A percentile compares a stretch with the other conserved stretches of the same genome.
These are phyloP conservation scores for Carallia pectinifolia DNA, from an alignment of 345 rosid species.

Conservation along the genomic window DNA sequence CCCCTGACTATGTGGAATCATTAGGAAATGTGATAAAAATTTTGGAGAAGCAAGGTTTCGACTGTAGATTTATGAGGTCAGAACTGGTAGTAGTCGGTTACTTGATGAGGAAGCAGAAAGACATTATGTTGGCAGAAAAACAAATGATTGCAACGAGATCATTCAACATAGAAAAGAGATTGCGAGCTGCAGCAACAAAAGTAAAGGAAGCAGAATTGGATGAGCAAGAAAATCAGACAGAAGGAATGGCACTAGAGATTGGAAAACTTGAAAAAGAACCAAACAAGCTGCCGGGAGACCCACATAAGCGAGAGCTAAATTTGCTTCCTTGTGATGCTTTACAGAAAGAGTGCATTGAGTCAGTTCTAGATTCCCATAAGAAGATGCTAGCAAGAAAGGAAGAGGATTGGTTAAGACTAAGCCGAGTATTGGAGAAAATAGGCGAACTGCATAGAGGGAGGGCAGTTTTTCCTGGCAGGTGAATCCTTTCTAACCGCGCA, in stretches of 20 bases:
- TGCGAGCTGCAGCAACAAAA: slow-evolving; percentile 7
- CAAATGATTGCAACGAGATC: slow-evolving; percentile 19
- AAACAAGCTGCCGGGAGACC: neutral
- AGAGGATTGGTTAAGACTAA: slow-evolving; percentile 24
- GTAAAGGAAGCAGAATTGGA: slow-evolving; percentile 3
- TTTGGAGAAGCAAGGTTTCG: slow-evolving; percentile 31
- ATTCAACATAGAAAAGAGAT: slow-evolving; percentile 13
- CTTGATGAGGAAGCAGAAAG: slow-evolving; percentile 21
- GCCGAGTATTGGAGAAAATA: slow-evolving; percentile 20
- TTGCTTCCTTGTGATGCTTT: slow-evolving; percentile 2
- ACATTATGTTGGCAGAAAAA: slow-evolving; percentile 22
- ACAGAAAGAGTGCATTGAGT: slow-evolving; percentile 14
- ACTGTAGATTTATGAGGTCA: slow-evolving; percentile 32
- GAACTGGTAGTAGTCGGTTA: slow-evolving; percentile 23
- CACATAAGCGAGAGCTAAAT: slow-evolving; percentile 3
- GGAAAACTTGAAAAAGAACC: neutral
- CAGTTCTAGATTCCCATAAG: slow-evolving; percentile 15
- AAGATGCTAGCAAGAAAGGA: slow-evolving; percentile 25
- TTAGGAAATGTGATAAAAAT: slow-evolving; percentile 19
- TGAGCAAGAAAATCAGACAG: neutral
- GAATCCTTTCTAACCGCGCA: neutral
- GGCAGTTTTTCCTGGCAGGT: slow-evolving; percentile 3
- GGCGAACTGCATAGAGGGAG: slow-evolving; percentile 6
- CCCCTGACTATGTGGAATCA: slow-evolving; percentile 23
- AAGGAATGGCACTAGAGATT: neutral